Conservation (phyloP, 1,139 yeast genomes). For the Nakaseomyces uthaithaninus region DNA sequence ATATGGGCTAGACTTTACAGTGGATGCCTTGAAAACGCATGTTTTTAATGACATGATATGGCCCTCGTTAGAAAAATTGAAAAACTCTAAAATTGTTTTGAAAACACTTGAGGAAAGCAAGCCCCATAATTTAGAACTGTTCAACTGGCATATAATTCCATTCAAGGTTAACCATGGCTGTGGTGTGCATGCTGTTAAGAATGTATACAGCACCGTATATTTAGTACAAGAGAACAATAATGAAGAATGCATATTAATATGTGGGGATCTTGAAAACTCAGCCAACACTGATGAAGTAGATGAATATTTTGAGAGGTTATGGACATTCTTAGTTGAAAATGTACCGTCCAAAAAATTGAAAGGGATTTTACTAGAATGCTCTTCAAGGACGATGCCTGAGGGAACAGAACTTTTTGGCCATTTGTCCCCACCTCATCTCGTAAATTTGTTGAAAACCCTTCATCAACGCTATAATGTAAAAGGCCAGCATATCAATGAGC, state of each 20-base stretch:
- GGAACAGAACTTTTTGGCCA: constrained; percentile 62
- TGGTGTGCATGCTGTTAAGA: constrained; percentile 13
- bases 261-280: constrained; percentile 40
- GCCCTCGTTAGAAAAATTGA: constrained; percentile 47
- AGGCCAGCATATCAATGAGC: constrained; percentile 27
- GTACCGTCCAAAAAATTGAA: constrained; percentile 37
- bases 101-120: constrained; percentile 9
- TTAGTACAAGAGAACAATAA: constrained; percentile 37
- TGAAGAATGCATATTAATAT: constrained; percentile 42
- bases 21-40: constrained; percentile 44
- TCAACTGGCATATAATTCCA: constrained; percentile 20
- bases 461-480: constrained; percentile 16
- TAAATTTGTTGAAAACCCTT: constrained; percentile 47
- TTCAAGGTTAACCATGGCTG: constrained; percentile 22
- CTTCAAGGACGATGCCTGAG: constrained; percentile 44
- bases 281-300: constrained; percentile 14
- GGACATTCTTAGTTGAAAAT: constrained; percentile 48
- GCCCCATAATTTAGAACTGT: constrained; percentile 10
- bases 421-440: constrained; percentile 56
- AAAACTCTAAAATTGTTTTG: constrained; percentile 15
- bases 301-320: constrained; percentile 42
- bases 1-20: constrained; percentile 48
- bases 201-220: constrained; percentile 43
- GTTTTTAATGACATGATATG: constrained; percentile 70
- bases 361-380: constrained; percentile 70